Evolutionary conservation across 495 filamentous ascomycete genomes (phyloP).

Genomic region (Aspergillus affinis): DNA sequence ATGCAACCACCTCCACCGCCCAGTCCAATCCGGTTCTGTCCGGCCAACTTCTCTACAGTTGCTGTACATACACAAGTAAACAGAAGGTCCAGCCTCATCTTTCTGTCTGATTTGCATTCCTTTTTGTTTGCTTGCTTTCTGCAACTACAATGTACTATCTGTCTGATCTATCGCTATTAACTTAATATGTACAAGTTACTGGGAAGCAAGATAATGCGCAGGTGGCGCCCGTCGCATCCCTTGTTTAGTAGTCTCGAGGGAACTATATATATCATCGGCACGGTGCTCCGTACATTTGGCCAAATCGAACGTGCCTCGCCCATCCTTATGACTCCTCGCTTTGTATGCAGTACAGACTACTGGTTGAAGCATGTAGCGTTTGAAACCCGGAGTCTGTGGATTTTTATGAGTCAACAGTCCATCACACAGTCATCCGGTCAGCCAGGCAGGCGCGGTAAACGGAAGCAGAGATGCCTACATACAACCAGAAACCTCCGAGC

Average conservation of each 20-base stretch:
- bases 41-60: background rate
- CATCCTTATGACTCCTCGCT: background rate
- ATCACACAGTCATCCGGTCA: background rate
- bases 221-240: conserved; percentile 17
- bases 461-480: no score
- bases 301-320: conserved; percentile 5
- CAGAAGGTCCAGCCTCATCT: background rate
- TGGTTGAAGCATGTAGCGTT: background rate
- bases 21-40: background rate
- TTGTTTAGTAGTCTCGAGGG: conserved; percentile 9
- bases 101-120: background rate
- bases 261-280: background rate
- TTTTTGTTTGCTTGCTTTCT: background rate
- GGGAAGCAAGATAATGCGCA: background rate
- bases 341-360: background rate
- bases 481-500: no score
- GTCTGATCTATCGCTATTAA: background rate
- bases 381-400: background rate
- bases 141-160: background rate
- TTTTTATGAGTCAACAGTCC: background rate
- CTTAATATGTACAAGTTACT: background rate
- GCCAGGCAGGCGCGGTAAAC: no score
- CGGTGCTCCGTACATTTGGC: background rate
- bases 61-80: background rate
- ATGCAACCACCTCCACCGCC: conserved; percentile 11